Evolutionary conservation across 1,284 basidiomycete species (phyloP).

Genomic region (Cryptococcus floricola): DNA sequence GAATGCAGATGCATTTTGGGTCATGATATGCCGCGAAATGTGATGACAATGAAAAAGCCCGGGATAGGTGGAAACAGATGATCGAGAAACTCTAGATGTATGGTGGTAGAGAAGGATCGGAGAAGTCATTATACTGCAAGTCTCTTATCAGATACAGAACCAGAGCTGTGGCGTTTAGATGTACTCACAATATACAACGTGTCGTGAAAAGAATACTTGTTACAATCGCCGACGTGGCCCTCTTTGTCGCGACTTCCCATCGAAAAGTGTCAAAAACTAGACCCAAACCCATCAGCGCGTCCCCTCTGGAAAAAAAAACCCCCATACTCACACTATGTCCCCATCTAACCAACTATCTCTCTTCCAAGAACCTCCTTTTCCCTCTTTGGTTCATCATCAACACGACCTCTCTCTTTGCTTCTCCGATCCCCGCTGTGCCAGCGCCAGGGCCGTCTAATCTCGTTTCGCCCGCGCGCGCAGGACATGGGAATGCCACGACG

Average conservation of each 20-base stretch:
- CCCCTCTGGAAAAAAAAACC: too few relatives aligned
- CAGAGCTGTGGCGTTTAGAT: too few relatives aligned
- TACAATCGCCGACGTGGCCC: background rate
- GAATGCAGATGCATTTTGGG: too few relatives aligned
- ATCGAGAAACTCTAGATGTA: too few relatives aligned
- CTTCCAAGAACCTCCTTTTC: conserved; percentile 44
- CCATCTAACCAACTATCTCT: conserved; percentile 14
- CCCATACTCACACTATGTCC: background rate
- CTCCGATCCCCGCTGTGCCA: background rate
- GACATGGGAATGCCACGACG: conserved; percentile 50
- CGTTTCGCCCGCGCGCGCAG: conserved; percentile 23
- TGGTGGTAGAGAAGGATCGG: too few relatives aligned
- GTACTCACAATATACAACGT: background rate
- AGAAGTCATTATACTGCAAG: too few relatives aligned
- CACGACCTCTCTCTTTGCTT: conserved; percentile 33
- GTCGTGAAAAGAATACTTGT: background rate
- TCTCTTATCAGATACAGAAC: too few relatives aligned
- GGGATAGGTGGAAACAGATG: too few relatives aligned
- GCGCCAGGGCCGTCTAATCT: conserved; percentile 3
- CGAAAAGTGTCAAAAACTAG: background rate
- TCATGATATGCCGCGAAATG: too few relatives aligned
- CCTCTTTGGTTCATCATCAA: conserved; percentile 48
- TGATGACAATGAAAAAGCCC: too few relatives aligned
- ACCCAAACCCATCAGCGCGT: background rate
- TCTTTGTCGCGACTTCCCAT: background rate